Evolutionary conservation across 441 rosid species (phyloP).

Genomic region (Pelargonium cotyledonis): DNA sequence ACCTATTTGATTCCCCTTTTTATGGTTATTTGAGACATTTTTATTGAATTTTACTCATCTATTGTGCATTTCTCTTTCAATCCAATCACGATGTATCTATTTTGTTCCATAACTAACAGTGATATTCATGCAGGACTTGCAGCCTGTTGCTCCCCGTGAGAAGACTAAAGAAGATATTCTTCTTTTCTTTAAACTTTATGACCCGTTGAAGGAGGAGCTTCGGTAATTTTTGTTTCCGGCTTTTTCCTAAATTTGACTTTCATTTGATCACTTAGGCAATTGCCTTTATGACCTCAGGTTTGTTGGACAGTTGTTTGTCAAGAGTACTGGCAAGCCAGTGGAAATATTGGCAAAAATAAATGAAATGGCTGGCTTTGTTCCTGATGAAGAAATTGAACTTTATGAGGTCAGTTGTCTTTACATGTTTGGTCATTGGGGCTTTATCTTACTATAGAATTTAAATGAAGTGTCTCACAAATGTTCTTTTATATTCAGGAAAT

Average conservation of each 20-base stretch:
- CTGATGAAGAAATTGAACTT: conserved; percentile 82
- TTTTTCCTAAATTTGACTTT: conserved; percentile 10
- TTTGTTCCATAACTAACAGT: conserved; percentile 11
- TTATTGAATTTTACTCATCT: not conserved
- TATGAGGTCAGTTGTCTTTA: conserved; percentile 57
- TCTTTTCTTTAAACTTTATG: conserved; percentile 66
- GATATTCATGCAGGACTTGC: conserved; percentile 39
- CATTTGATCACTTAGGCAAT: conserved; percentile 5
- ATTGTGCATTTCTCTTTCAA: not conserved
- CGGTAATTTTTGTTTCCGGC: conserved; percentile 34
- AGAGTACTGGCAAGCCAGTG: conserved; percentile 47
- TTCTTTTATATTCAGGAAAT: conserved; percentile 41
- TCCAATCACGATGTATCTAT: not conserved
- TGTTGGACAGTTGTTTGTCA: conserved; percentile 59
- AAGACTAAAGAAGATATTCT: conserved; percentile 60
- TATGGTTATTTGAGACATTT: conserved; percentile 15
- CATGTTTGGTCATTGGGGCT: conserved; percentile 1
- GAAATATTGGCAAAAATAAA: conserved; percentile 54
- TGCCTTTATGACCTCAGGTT: conserved; percentile 39
- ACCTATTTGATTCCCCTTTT: not conserved
- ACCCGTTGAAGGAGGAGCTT: conserved; percentile 48
- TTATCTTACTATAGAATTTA: not conserved
- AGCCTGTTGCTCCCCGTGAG: conserved; percentile 51
- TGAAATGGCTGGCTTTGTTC: conserved; percentile 82
- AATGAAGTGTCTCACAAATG: no score